Evolutionary conservation across 1,284 basidiomycete genomes (phyloP).

Genomic region (Trametes polyzona): DNA sequence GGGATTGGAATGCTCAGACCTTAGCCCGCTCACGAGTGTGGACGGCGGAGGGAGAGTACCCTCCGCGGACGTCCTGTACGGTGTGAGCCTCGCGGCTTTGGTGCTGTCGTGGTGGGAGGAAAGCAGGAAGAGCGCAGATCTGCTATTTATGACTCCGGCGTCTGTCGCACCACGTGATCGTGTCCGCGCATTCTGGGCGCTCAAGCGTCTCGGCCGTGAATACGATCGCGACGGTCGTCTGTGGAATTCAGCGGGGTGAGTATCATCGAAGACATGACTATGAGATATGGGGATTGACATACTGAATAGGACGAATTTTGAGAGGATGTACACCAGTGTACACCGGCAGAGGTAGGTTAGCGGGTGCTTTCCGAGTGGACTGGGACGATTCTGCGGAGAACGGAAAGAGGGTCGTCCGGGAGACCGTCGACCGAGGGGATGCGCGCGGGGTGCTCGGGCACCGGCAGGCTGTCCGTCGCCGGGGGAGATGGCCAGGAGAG

Average conservation of each 20-base stretch:
- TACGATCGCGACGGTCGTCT: too few species aligned
- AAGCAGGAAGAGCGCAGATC: background rate
- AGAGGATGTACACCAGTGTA: too few species aligned
- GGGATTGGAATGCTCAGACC: conserved; percentile 62
- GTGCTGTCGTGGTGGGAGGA: conserved; percentile 38
- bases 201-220: too few species aligned
- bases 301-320: too few species aligned
- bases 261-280: too few species aligned
- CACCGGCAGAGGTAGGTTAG: background rate
- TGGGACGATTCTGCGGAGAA: background rate
- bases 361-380: background rate
- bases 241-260: too few species aligned
- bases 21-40: conserved; percentile 58
- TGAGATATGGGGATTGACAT: too few species aligned
- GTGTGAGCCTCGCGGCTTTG: conserved; percentile 58
- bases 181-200: background rate
- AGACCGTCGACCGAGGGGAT: background rate
- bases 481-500: background rate
- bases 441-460: background rate
- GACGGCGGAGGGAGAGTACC: conserved; percentile 21
- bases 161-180: background rate
- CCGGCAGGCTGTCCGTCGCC: background rate
- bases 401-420: conserved; percentile 4
- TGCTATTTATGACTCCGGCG: conserved; percentile 2
- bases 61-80: conserved; percentile 42